phyloP scores from a whole-genome alignment of 768 basidiomycete genomes.

The Auriscalpium microsporum region DNA sequence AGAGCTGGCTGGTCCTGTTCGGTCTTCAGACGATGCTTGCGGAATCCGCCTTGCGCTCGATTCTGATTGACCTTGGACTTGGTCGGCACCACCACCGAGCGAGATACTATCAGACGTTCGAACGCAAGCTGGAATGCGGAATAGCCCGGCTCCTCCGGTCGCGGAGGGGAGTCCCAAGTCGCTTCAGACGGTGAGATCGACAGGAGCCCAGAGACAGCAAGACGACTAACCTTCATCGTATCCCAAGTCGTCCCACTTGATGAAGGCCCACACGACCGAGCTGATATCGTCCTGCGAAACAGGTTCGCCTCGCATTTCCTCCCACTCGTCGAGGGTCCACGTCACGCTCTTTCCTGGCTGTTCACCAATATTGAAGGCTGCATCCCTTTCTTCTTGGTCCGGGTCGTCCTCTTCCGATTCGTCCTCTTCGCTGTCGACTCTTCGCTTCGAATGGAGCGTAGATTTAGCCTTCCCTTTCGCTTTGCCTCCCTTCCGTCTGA shows the following conservation, averaged over 20 bases:
- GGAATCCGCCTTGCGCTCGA: slow-evolving; percentile 50
- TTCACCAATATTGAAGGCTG: slow-evolving; percentile 51
- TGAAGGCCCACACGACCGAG: slow-evolving; percentile 68
- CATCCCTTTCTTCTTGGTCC: slow-evolving; percentile 20
- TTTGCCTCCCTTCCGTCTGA: slow-evolving; percentile 13
- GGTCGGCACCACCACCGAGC: slow-evolving; percentile 48
- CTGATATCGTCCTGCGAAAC: slow-evolving; percentile 31
- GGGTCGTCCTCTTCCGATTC: slow-evolving; percentile 25
- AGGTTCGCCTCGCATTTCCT: slow-evolving; percentile 22
- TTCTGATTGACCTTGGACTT: slow-evolving; percentile 34
- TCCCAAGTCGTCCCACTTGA: slow-evolving; percentile 92
- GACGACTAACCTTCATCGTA: slow-evolving; percentile 76
- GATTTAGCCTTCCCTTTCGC: slow-evolving; percentile 16
- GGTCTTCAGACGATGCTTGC: slow-evolving; percentile 34
- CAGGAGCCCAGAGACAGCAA: background rate
- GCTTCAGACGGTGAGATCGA: slow-evolving; percentile 35
- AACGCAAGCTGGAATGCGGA: slow-evolving; percentile 63
- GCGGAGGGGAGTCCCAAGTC: slow-evolving; percentile 90
- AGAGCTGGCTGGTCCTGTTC: slow-evolving; percentile 42
- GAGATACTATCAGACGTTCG: slow-evolving; percentile 52
- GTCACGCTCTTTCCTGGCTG: slow-evolving; percentile 47
- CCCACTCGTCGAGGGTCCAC: slow-evolving; percentile 59
- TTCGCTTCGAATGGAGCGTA: slow-evolving; percentile 19
- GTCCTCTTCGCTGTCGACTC: slow-evolving; percentile 20
- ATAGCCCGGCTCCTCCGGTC: slow-evolving; percentile 45